phyloP scores from a whole-genome alignment of 2,329 filamentous ascomycete genomes.

The Fusarium albosuccineum region DNA sequence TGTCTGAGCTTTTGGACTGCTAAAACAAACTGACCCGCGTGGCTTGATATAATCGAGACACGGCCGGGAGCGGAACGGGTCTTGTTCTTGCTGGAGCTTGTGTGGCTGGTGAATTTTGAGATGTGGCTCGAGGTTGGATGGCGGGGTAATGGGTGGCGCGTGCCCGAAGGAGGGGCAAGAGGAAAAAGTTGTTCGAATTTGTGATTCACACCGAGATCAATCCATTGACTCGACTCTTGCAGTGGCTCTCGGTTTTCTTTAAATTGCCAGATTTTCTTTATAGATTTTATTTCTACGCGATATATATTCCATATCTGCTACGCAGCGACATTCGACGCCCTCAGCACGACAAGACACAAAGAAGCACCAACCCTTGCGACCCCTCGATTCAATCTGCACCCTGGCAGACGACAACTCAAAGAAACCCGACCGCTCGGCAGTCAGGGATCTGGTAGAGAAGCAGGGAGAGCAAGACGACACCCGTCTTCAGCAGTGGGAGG shows the following conservation, averaged over 20 bases:
- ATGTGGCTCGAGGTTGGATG: slow-evolving; percentile 21
- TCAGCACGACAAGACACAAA: not conserved
- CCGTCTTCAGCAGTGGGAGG: slow-evolving; percentile 41
- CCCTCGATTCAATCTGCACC: slow-evolving; percentile 15
- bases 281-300: not conserved
- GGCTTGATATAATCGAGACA: slow-evolving; percentile 15
- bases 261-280: not conserved
- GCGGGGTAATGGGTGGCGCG: slow-evolving; percentile 36
- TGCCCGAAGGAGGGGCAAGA: slow-evolving; percentile 32
- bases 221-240: slow-evolving; percentile 15
- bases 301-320: not conserved
- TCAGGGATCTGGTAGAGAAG: not conserved
- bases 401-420: slow-evolving; percentile 27
- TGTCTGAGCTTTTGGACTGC: not conserved
- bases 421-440: slow-evolving; percentile 4
- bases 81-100: not conserved
- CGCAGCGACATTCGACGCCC: not conserved
- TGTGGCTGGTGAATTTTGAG: slow-evolving; percentile 19
- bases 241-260: not conserved
- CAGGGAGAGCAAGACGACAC: slow-evolving; percentile 14
- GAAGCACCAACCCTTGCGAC: not conserved
- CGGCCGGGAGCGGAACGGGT: not conserved
- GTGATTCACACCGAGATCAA: slow-evolving; percentile 39
- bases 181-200: slow-evolving; percentile 26
- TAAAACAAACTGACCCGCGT: slow-evolving; percentile 4